Percentiles rank a stretch among this genome's conserved stretches.
Evolutionary conservation across 116 monocot genomes (phyloP).

Genomic region (Phalaenopsis hybrid): DNA sequence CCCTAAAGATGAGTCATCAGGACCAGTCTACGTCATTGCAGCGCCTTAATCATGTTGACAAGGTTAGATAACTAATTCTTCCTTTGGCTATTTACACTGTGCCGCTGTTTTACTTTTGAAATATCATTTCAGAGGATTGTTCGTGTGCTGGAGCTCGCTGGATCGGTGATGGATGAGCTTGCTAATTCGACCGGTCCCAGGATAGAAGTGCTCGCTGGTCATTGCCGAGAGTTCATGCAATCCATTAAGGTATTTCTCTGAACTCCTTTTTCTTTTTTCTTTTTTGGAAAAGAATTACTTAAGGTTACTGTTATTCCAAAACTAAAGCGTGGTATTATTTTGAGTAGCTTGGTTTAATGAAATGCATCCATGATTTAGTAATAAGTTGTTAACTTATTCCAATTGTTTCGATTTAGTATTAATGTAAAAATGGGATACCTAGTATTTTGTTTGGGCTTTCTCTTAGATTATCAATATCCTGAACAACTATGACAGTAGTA

Average conservation of each 20-base stretch:
- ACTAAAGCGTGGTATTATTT: background rate
- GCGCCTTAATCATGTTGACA: conserved; percentile 81
- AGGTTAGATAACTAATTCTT: conserved; percentile 16
- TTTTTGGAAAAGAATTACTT: background rate
- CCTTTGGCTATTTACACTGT: background rate
- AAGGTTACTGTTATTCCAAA: background rate
- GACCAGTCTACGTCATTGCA: conserved; percentile 58
- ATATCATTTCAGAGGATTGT: conserved; percentile 53
- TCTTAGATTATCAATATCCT: background rate
- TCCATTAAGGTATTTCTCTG: conserved; percentile 56
- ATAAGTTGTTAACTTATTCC: background rate
- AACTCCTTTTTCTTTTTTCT: background rate
- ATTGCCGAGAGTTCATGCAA: conserved; percentile 91
- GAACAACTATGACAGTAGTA: background rate
- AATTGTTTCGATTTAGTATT: background rate
- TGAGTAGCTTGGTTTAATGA: background rate
- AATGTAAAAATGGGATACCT: background rate
- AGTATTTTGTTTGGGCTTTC: background rate
- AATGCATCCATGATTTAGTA: background rate
- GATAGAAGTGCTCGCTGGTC: conserved; percentile 39
- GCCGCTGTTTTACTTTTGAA: background rate
- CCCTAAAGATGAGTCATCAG: conserved; percentile 19
- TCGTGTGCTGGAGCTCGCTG: conserved; percentile 71
- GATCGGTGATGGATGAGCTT: conserved; percentile 89
- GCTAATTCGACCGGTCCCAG: conserved; percentile 60